Base-by-base conservation (phyloP, 2,329 filamentous ascomycete genomes). In the Ophiosphaerella narmari region DNA sequence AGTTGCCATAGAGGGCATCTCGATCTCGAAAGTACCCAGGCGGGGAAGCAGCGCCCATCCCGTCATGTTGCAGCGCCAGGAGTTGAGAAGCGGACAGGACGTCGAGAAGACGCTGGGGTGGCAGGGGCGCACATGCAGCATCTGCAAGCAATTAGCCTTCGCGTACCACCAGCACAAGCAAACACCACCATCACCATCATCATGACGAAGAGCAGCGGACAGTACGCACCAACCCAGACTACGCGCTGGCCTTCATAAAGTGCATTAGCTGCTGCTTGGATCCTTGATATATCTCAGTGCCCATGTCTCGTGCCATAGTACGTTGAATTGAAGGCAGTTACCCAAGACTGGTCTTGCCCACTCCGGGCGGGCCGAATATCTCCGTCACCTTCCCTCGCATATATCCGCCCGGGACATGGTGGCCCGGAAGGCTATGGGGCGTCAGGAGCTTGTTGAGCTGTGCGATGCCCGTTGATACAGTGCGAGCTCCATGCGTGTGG, bases 321-420 rank as follows among this genome's bases (percentile, higher is more conserved):
- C 18, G 18, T 21, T 21, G 18, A 21, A 21, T 21, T 21, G 18
- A 51, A 45, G 43, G 49, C 43, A 50, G 40, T 75, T 79, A 93
- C 89, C 87, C 89, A 61, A 97, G 77, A 11, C 87, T 81, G 4
- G 91, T 96, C 78, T 96, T 97, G 26, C 92, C 93, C 23, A 84
- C 84, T 1, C 91, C 92, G 7, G 90, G 88, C 9, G 92, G 91
- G 0, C 93, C 93, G 82, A 90, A 96, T 42, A 96, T 77, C 73
- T 97, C 93, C 3, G 89, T 89, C 36, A 96, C 80, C 70, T 91
- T 89, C 12, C 91, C 90, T 48, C 86, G 84, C 52, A 82, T 82
- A 40, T 96, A 78, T 4, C 91, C 91, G 46, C 65, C 63, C 35
- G 56, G 39, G 31, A 57, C 49, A 45, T 54, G 37, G 24, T 63